These are phyloP conservation scores for Solanum chiquidenum DNA, from an alignment of 257 asterid genomes.

Conservation along the genomic window DNA sequence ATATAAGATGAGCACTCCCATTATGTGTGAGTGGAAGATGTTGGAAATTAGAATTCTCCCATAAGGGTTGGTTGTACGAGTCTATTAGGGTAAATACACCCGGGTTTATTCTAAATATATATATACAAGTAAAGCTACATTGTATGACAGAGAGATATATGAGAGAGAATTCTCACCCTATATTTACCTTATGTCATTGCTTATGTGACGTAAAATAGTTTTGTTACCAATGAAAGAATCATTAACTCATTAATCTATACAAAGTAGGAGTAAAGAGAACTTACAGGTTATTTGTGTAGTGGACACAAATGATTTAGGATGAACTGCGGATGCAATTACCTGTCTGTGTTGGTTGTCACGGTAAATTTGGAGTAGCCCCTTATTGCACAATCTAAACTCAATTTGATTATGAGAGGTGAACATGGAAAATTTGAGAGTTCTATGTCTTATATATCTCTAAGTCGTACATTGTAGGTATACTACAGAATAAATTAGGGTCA, in stretches of 20 bases:
- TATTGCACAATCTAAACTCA: not conserved
- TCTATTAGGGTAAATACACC: not conserved
- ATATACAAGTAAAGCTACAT: not conserved
- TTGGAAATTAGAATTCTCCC: not conserved
- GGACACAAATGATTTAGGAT: not conserved
- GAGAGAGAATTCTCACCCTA: not conserved
- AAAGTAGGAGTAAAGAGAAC: not conserved
- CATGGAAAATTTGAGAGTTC: not conserved
- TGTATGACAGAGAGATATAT: not conserved
- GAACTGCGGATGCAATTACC: not conserved
- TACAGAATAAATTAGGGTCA: not conserved
- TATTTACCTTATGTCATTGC: not conserved
- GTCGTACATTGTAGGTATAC: not conserved
- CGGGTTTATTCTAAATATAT: not conserved
- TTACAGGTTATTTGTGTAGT: not conserved
- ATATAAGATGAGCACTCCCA: not conserved
- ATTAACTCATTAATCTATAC: not conserved
- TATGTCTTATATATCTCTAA: not conserved
- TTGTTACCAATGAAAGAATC: not conserved
- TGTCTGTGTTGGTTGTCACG: not conserved
- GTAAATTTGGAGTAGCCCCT: not conserved
- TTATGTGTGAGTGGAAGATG: not conserved
- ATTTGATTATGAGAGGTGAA: not conserved
- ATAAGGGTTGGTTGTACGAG: not conserved
- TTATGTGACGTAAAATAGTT: not conserved